Conservation (phyloP, 1,139 yeast species). For the Hanseniaspora uvarum region DNA sequence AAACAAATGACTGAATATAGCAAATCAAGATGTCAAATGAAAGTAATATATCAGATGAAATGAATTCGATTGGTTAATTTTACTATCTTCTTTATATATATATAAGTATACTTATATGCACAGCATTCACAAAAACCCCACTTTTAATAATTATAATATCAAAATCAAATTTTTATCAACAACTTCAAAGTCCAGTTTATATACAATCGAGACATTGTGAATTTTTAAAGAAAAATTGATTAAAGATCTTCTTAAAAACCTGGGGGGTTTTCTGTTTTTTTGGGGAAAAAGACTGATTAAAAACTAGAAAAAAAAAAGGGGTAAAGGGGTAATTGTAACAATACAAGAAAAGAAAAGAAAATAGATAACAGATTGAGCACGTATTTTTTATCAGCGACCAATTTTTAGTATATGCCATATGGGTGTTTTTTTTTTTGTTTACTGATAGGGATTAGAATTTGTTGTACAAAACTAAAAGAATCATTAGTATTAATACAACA, state of each 20-base stretch:
- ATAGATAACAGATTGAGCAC: background rate
- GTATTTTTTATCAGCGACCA: background rate
- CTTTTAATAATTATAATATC: too few relatives aligned
- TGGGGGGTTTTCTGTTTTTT: too few relatives aligned
- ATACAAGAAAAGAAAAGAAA: background rate
- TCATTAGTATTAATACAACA: conserved; percentile 72
- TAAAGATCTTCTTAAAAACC: background rate
- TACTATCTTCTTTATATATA: too few relatives aligned
- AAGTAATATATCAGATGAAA: too few relatives aligned
- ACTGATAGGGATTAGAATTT: conserved; percentile 40
- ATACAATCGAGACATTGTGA: background rate
- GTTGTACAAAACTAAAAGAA: conserved; percentile 73
- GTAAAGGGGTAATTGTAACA: background rate
- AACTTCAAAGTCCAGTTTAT: background rate
- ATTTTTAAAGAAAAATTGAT: background rate
- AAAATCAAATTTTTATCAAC: too few relatives aligned
- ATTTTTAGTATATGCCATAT: background rate
- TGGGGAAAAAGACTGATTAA: too few relatives aligned
- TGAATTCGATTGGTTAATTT: too few relatives aligned
- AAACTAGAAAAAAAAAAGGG: background rate
- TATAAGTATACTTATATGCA: too few relatives aligned
- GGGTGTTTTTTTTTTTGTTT: too few relatives aligned
- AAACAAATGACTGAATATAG: too few relatives aligned
- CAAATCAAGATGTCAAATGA: too few relatives aligned
- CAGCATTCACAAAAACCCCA: too few relatives aligned